A percentile compares a stretch with the other conserved stretches of the same genome.
Evolutionary conservation across 768 basidiomycete genomes (phyloP).

Genomic region (Pseudohyphozyma bogoriensis): DNA sequence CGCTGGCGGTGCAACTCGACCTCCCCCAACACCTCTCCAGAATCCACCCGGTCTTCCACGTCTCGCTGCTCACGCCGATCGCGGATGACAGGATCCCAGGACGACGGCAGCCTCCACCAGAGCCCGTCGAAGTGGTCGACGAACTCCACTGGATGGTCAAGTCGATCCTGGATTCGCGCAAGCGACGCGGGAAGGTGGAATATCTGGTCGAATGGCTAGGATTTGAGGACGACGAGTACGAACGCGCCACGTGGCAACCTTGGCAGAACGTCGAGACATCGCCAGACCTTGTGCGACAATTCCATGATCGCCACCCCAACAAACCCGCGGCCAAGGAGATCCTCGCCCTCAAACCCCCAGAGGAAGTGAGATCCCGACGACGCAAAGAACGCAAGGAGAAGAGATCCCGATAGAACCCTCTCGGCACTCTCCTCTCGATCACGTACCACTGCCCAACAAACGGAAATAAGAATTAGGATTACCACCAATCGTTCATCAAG

Average conservation of each 20-base stretch:
- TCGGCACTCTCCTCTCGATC: too few species aligned
- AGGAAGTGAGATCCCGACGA: too few species aligned
- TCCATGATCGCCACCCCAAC: background rate
- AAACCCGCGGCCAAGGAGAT: too few species aligned
- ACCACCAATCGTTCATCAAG: too few species aligned
- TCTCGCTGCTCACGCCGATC: constrained; percentile 35
- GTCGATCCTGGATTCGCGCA: background rate
- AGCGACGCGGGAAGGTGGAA: background rate
- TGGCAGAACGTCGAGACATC: background rate
- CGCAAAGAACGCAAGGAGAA: too few species aligned
- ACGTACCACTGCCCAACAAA: too few species aligned
- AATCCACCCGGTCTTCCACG: constrained; percentile 43
- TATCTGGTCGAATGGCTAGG: constrained; percentile 1
- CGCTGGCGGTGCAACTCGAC: constrained; percentile 24
- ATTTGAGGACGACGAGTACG: background rate
- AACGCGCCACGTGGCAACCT: background rate
- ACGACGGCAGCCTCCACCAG: constrained; percentile 22
- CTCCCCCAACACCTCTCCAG: constrained; percentile 38
- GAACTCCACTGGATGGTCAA: background rate
- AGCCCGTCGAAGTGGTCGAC: background rate
- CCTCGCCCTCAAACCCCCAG: too few species aligned
- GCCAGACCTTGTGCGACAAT: background rate
- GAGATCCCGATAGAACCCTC: too few species aligned
- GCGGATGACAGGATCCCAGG: constrained; percentile 34
- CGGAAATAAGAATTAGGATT: too few species aligned